phyloP scores from a whole-genome alignment of 2,329 filamentous ascomycete genomes.

The Fusarium staphyleae region DNA sequence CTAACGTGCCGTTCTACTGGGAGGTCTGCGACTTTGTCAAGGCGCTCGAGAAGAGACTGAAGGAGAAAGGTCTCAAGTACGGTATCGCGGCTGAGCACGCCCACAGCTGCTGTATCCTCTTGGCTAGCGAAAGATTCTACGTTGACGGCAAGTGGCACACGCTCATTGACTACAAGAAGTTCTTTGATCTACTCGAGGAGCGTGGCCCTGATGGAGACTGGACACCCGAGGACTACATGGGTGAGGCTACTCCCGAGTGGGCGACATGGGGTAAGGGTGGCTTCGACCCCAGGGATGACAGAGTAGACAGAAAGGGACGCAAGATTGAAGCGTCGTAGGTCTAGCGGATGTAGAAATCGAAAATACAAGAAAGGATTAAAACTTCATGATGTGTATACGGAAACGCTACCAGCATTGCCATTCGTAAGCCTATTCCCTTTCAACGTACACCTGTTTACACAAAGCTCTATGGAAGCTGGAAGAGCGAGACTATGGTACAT shows the following conservation, averaged over 20 bases:
- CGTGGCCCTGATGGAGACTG: constrained; percentile 72
- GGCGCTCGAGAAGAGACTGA: constrained; percentile 73
- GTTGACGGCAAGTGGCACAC: constrained; percentile 87
- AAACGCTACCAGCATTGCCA: constrained; percentile 44
- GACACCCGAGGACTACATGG: constrained; percentile 90
- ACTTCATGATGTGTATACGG: constrained; percentile 43
- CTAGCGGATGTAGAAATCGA: not conserved
- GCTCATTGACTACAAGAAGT: constrained; percentile 85
- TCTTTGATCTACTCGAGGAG: constrained; percentile 84
- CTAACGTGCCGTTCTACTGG: constrained; percentile 95
- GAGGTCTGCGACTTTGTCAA: constrained; percentile 86
- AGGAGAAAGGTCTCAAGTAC: constrained; percentile 75
- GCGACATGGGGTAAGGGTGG: constrained; percentile 93
- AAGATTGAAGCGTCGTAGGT: constrained; percentile 55
- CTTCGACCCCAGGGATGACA: constrained; percentile 88
- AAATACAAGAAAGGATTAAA: constrained; percentile 29
- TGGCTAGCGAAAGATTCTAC: constrained; percentile 82
- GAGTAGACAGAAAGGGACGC: constrained; percentile 86
- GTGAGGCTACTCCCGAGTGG: constrained; percentile 86
- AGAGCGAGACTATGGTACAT: constrained; percentile 53
- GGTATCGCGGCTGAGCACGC: constrained; percentile 95
- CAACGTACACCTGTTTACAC: constrained; percentile 52
- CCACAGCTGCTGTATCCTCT: constrained; percentile 89
- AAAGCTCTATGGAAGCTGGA: constrained; percentile 50
- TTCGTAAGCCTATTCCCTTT: constrained; percentile 45